Conservation (phyloP, 2,329 filamentous ascomycete species). For the Xylariaceae sp. region DNA sequence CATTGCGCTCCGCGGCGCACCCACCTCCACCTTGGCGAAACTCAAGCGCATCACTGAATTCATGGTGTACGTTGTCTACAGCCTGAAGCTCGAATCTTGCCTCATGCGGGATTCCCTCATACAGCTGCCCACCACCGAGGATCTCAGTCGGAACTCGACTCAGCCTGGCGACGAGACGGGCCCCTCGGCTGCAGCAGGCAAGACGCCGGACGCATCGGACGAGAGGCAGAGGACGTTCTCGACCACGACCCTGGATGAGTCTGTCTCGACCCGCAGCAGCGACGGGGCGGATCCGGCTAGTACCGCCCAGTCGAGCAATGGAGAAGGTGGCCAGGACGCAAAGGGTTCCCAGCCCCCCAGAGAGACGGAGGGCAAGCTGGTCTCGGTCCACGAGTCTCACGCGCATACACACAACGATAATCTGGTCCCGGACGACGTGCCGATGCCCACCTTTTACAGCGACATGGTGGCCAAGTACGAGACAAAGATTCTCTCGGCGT, state of each 20-base stretch:
- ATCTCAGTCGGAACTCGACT: slow-evolving; percentile 36
- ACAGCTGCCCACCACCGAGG: slow-evolving; percentile 63
- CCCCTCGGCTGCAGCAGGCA: slow-evolving; percentile 29
- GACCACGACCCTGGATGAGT: slow-evolving; percentile 19
- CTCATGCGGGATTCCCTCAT: slow-evolving; percentile 91
- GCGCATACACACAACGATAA: slow-evolving; percentile 42
- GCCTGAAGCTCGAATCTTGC: slow-evolving; percentile 90
- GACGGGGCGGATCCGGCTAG: slow-evolving; percentile 19
- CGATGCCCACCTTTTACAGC: slow-evolving; percentile 88
- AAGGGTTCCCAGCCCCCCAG: slow-evolving; percentile 7
- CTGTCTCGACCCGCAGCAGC: slow-evolving; percentile 20
- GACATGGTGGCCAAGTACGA: slow-evolving; percentile 92
- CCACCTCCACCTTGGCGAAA: slow-evolving; percentile 62
- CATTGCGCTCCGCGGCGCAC: slow-evolving; percentile 80
- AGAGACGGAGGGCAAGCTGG: slow-evolving; percentile 20
- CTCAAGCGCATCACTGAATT: slow-evolving; percentile 96
- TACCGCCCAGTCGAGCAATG: slow-evolving; percentile 1
- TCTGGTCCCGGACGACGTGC: slow-evolving; percentile 69
- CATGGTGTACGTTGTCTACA: slow-evolving; percentile 99
- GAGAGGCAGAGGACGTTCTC: slow-evolving; percentile 20
- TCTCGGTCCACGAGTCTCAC: slow-evolving; percentile 41
- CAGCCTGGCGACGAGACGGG: slow-evolving; percentile 33
- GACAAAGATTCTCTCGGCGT: slow-evolving; percentile 89
- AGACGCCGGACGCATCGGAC: slow-evolving; percentile 10
- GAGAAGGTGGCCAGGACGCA: slow-evolving; percentile 10